These are phyloP conservation scores for Annulohypoxylon truncatum DNA, from an alignment of 2,329 filamentous ascomycete genomes.

Conservation along the genomic window DNA sequence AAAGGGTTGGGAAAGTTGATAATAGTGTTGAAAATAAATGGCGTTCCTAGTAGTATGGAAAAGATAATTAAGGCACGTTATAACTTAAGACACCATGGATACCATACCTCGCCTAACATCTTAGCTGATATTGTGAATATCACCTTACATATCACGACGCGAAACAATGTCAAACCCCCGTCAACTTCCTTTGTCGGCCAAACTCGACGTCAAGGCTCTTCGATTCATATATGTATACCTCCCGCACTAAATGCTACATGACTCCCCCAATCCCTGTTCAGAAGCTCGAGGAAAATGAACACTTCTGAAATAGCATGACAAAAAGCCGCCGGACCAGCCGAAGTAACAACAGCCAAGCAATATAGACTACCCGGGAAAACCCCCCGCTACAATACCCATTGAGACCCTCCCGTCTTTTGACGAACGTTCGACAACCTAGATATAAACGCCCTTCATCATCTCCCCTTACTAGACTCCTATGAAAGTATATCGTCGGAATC, in stretches of 20 bases:
- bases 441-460: conserved; percentile 31
- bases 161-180: not conserved
- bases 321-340: conserved; percentile 41
- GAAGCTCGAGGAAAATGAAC: conserved; percentile 33
- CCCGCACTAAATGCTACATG: conserved; percentile 20
- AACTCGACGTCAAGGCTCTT: conserved; percentile 22
- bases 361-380: conserved; percentile 13
- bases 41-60: not conserved
- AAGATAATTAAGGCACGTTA: not conserved
- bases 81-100: not conserved
- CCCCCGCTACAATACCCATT: conserved; percentile 4
- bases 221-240: conserved; percentile 33
- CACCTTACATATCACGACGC: not conserved
- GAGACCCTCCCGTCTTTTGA: conserved; percentile 21
- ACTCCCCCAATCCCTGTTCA: conserved; percentile 16
- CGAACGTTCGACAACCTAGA: conserved; percentile 26
- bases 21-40: not conserved
- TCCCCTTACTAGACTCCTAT: conserved; percentile 9
- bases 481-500: conserved; percentile 3
- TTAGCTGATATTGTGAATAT: not conserved
- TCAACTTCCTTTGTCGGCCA: not conserved
- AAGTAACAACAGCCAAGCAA: conserved; percentile 35
- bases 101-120: not conserved
- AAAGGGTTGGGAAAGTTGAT: not conserved
- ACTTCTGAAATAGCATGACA: conserved; percentile 35